These are phyloP conservation scores for Hirsutella minnesotensis DNA, from an alignment of 2,329 filamentous ascomycete genomes.

Conservation along the genomic window DNA sequence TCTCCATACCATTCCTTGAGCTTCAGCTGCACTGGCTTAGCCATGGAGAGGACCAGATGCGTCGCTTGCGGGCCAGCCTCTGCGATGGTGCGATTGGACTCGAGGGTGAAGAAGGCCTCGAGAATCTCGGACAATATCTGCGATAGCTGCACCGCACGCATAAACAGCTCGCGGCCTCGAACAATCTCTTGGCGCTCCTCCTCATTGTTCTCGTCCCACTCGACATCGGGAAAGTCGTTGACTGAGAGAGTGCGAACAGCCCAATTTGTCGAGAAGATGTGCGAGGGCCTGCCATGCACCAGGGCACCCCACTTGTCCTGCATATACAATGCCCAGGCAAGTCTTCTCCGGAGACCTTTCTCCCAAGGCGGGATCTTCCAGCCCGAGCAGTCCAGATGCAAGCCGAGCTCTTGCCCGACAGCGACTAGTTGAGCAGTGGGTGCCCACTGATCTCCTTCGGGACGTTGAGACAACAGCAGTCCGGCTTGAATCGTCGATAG, in stretches of 20 bases:
- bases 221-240: conserved; percentile 63
- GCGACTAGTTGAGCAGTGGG: conserved; percentile 81
- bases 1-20: conserved; percentile 72
- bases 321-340: conserved; percentile 89
- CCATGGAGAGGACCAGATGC: conserved; percentile 59
- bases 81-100: conserved; percentile 58
- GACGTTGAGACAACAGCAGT: conserved; percentile 60
- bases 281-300: conserved; percentile 75
- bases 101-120: conserved; percentile 71
- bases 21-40: conserved; percentile 73
- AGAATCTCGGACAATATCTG: conserved; percentile 69
- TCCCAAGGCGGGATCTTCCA: conserved; percentile 90
- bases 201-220: conserved; percentile 48
- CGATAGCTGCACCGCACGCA: conserved; percentile 64
- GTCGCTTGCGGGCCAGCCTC: conserved; percentile 59
- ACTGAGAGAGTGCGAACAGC: conserved; percentile 54
- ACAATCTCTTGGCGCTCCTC: conserved; percentile 56
- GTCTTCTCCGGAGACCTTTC: conserved; percentile 67
- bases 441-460: conserved; percentile 70
- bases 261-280: conserved; percentile 61
- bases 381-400: conserved; percentile 75
- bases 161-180: conserved; percentile 58
- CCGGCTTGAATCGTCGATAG: conserved; percentile 71
- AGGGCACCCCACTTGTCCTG: conserved; percentile 87
- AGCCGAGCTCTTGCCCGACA: conserved; percentile 73